Evolutionary conservation across 2,329 filamentous ascomycete species (phyloP).

Genomic region (Beauveria asiatica): DNA sequence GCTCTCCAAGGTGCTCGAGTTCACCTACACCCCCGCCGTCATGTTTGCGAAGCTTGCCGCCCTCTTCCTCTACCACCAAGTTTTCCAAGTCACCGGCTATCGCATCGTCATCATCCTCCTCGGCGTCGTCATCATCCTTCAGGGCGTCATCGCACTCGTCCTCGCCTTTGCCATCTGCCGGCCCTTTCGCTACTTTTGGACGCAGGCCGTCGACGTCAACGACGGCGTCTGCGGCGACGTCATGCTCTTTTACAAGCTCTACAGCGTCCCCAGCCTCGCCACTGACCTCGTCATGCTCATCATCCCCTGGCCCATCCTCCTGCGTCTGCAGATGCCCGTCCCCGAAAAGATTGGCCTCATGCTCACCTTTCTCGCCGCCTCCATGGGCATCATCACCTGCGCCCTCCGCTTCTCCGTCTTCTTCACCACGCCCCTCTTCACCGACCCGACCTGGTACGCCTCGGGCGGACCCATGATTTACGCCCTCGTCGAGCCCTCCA

Average conservation of each 20-base stretch:
- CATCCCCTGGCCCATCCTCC: constrained; percentile 12
- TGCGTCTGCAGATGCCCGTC: constrained; percentile 10
- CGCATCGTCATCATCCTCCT: constrained; percentile 6
- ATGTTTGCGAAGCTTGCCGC: constrained; percentile 13
- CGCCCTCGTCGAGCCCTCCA: constrained; percentile 13
- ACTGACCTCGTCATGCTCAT: constrained; percentile 11
- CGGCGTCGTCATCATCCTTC: constrained; percentile 9
- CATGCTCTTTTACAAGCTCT: constrained; percentile 14
- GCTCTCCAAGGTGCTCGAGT: constrained; percentile 13
- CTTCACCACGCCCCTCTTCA: constrained; percentile 12
- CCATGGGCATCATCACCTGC: constrained; percentile 12
- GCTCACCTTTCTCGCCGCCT: constrained; percentile 11
- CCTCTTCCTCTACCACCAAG: constrained; percentile 12
- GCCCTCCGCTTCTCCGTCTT: constrained; percentile 12
- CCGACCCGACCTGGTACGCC: constrained; percentile 12
- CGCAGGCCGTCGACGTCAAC: constrained; percentile 8
- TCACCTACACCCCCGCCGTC: constrained; percentile 13
- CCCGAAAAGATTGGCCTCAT: constrained; percentile 10
- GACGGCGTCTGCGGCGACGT: constrained; percentile 12
- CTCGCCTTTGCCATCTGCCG: constrained; percentile 11
- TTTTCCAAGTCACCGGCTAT: constrained; percentile 7
- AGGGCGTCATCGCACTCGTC: constrained; percentile 10
- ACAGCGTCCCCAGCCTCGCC: constrained; percentile 12
- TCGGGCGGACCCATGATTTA: constrained; percentile 13
- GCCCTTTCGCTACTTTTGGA: constrained; percentile 12